A percentile compares a stretch with the other conserved stretches of the same genome.
Conservation (phyloP, 2,329 filamentous ascomycete genomes). For the Clonostachys byssicola region DNA sequence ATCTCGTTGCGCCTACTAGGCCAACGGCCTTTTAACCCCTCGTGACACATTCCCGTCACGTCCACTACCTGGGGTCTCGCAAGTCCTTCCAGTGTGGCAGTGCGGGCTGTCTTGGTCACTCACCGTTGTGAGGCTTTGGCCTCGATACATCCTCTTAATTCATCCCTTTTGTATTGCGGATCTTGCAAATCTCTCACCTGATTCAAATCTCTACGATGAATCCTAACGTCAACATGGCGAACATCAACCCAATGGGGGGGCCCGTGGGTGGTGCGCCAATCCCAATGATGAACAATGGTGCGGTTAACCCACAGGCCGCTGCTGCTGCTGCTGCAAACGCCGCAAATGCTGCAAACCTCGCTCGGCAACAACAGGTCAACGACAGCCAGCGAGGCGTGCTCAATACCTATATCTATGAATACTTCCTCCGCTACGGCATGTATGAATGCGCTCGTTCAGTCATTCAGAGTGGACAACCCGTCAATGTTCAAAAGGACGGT, state of each 20-base stretch:
- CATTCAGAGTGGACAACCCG: slow-evolving; percentile 59
- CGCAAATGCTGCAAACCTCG: slow-evolving; percentile 1
- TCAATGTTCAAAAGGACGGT: slow-evolving; percentile 64
- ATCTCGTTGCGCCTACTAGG: too few species aligned
- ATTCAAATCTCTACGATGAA: slow-evolving; percentile 36
- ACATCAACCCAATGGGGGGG: slow-evolving; percentile 66
- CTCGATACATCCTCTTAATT: too few species aligned
- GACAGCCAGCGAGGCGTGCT: slow-evolving; percentile 54
- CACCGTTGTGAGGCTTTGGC: too few species aligned
- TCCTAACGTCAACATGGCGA: slow-evolving; percentile 60
- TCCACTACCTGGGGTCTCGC: too few species aligned
- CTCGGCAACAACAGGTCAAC: slow-evolving; percentile 30
- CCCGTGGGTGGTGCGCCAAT: slow-evolving; percentile 58
- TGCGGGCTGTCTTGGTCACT: too few species aligned
- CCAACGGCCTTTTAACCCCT: too few species aligned
- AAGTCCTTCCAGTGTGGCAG: too few species aligned
- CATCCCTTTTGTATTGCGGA: too few species aligned
- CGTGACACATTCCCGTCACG: too few species aligned
- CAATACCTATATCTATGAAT: slow-evolving; percentile 89
- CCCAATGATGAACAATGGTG: slow-evolving; percentile 64
- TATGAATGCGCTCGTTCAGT: slow-evolving; percentile 78
- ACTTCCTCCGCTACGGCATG: slow-evolving; percentile 83
- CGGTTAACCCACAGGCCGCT: slow-evolving; percentile 23
- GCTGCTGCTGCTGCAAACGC: slow-evolving; percentile 12
- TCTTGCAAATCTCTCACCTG: too few species aligned